Base-by-base conservation (phyloP, 2,329 filamentous ascomycete species). In the Colletotrichum noveboracense region DNA sequence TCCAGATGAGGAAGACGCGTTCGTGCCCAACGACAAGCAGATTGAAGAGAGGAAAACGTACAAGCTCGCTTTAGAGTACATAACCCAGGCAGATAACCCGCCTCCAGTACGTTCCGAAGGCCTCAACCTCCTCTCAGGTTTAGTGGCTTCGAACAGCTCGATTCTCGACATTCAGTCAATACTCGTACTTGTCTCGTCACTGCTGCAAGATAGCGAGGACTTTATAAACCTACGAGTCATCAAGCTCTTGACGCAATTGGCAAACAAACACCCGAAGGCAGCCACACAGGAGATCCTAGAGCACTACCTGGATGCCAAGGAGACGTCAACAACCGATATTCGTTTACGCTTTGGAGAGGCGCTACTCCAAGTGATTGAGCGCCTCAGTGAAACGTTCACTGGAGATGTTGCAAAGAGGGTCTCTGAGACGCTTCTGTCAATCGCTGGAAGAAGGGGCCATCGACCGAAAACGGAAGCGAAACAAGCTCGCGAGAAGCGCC, bases 181-280 rank as follows among this genome's bases (percentile, higher is more conserved):
- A 5, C 86, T 93, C 1, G 89, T 93, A 7, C 86, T 94, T 2
- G 86, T 95, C 69, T 91, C 92, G 2, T 91, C 89, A 12, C 86
- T 95, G 1, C 85, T 95, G 2, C 88, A 89, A 75, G 93, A 94
- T 65, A 86, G 88, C 7, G 94, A 95, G 71, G 93, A 94, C 71
- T 96, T 93, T 80, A 92, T 95, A 76, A 93, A 94, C 79, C 86
- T 93, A 4, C 89, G 91, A n/a, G 90, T 92, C 18, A 91, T 95
- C 76, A 91, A 91, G 76, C 88, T 93, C 2, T 91, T 94, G 74
- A 89, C 90, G 1, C 89, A 91, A 28, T 83, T 96, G 13, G 90
- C 93, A 0, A 84, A 88, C 76, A 88, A 86, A 71, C 93, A 94
- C 66, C 92, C 93, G 0, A 90, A 88, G 56, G 89, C 93, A 0